Base-by-base conservation (phyloP, 176 grass and related monocot species). In the Bonia amplexicaulis region DNA sequence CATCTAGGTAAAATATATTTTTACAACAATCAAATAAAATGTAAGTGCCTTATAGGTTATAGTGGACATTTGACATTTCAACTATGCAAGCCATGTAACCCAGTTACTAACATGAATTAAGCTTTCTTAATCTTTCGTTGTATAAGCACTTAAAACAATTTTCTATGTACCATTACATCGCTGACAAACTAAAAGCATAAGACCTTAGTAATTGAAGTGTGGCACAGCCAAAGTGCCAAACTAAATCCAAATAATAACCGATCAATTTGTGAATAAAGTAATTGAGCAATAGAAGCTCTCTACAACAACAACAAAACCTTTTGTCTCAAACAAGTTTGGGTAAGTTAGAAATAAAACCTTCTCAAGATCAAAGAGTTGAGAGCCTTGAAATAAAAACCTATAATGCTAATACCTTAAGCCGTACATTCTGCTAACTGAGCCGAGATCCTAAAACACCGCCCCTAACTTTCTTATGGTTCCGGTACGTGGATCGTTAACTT, bases 201-300 rank as follows among this genome's bases (percentile, higher is more conserved):
- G 31, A 58, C 25, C 5, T 45, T 44, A 17, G 15, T 54, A 77
- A 39, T 57, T 29, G 13, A 88, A 66, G 49, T 10, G 35, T 58
- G 57, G 19, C 29, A 78, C 7, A 71, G 44, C 33, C 35, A 78
- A 88, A 71, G 35, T 63, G 44, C 33, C 35, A 78, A 88, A 71
- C 45, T 63, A 78, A 79, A 73, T 52, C 57, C 41, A 82, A 20
- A 25, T 35, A 41, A 71, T 44, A 83, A 70, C 4, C 1, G 41
- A 61, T 81, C 9, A 29, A 9, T 71, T 60, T 84, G 44, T 39
- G 68, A 48, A 37, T 84, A 89, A 89, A 80, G 20, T 35, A 35
- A 6, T 27, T 60, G 79, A 57, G 69, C 74, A 79, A 66, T 37
- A 66, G 3, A 65, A 73, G 27, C 37, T 73, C 25, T 73, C 35